These are phyloP conservation scores for Cladosporium austrohemisphaericum DNA, from an alignment of 2,329 filamentous ascomycete genomes.

Conservation along the genomic window DNA sequence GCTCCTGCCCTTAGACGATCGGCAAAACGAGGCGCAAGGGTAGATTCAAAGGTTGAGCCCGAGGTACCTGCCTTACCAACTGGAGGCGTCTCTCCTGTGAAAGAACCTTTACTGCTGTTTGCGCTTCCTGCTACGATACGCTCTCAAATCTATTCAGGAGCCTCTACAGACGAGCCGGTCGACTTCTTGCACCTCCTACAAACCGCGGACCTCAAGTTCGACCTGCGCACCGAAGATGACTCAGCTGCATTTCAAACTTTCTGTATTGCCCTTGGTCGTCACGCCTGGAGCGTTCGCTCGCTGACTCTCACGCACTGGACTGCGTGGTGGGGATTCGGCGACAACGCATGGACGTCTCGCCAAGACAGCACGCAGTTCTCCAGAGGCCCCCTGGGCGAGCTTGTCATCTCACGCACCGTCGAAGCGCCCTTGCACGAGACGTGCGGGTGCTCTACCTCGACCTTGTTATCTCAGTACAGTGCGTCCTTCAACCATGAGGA, in stretches of 20 bases:
- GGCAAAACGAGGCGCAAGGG: not conserved
- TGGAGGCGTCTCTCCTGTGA: not conserved
- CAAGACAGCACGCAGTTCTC: slow-evolving; percentile 7
- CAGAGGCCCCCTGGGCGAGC: not conserved
- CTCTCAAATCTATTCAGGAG: not conserved
- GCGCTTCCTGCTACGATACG: not conserved
- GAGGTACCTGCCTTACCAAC: not conserved
- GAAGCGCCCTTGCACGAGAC: not conserved
- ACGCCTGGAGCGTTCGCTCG: not conserved
- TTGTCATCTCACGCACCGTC: not conserved
- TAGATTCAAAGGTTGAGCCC: not conserved
- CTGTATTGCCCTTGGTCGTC: not conserved
- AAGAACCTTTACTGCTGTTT: not conserved
- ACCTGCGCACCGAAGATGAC: not conserved
- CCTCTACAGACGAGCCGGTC: not conserved
- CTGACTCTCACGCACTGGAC: slow-evolving; percentile 11
- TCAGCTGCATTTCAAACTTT: not conserved
- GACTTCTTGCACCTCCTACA: not conserved
- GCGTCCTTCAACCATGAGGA: not conserved
- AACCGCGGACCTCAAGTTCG: slow-evolving; percentile 1
- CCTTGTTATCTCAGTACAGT: not conserved
- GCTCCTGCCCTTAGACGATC: not conserved
- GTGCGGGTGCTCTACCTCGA: not conserved
- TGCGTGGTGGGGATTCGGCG: slow-evolving; percentile 2
- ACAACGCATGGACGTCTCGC: not conserved